These are phyloP conservation scores for Trebouxia sp. DNA, from an alignment of 139 green algal genomes.

Conservation along the genomic window DNA sequence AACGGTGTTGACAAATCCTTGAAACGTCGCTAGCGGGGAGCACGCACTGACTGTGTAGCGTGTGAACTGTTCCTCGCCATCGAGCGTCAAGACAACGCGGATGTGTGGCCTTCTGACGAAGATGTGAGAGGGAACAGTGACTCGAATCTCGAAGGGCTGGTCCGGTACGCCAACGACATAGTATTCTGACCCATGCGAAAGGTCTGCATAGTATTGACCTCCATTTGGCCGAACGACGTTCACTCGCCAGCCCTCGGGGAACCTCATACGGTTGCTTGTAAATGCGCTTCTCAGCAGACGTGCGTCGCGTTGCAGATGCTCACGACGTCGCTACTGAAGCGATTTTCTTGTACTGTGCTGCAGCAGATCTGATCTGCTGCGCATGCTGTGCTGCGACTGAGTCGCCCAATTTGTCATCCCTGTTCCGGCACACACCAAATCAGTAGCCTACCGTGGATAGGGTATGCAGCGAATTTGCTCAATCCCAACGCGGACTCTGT, in stretches of 20 bases:
- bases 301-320: too few relatives aligned
- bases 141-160: neutral
- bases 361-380: too few relatives aligned
- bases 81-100: neutral
- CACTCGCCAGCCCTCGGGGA: neutral
- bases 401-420: too few relatives aligned
- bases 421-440: too few relatives aligned
- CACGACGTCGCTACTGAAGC: too few relatives aligned
- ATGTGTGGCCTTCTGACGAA: neutral
- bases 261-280: neutral
- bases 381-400: too few relatives aligned
- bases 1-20: conserved; percentile 12
- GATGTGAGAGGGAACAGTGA: neutral
- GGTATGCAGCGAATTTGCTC: too few relatives aligned
- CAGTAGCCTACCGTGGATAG: too few relatives aligned
- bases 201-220: neutral
- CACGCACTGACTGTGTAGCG: neutral
- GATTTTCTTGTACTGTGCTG: too few relatives aligned
- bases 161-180: conserved; percentile 14
- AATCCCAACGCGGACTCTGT: too few relatives aligned
- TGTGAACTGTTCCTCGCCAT: neutral
- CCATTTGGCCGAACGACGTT: neutral
- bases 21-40: neutral
- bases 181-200: neutral
- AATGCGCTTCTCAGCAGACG: neutral